These are phyloP conservation scores for Suhomyces xylopsoci DNA, from an alignment of 805 yeast species.

Conservation along the genomic window DNA sequence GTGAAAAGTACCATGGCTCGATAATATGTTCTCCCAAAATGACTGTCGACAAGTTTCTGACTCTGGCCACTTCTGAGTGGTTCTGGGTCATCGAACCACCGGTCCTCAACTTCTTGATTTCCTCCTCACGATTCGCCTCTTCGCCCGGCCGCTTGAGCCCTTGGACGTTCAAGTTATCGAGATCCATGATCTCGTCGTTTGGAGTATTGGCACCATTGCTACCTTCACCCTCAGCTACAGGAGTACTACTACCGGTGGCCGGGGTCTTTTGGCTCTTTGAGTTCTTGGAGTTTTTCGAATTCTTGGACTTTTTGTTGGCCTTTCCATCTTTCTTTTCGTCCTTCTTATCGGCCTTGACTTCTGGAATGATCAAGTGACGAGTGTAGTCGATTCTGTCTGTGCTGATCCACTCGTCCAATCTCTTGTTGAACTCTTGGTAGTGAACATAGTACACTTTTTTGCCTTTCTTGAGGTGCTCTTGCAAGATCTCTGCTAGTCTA, in stretches of 20 bases:
- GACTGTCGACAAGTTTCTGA: constrained; percentile 74
- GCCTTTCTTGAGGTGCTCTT: constrained; percentile 70
- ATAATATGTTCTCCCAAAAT: constrained; percentile 87
- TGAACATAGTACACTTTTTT: constrained; percentile 86
- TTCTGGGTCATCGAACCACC: constrained; percentile 97
- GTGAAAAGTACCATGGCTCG: constrained; percentile 99
- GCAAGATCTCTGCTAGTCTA: constrained; percentile 81
- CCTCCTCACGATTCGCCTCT: constrained; percentile 82
- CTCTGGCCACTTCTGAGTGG: constrained; percentile 82
- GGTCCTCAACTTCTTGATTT: constrained; percentile 85
- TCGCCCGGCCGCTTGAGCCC: constrained; percentile 67
- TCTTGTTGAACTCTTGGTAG: constrained; percentile 89
- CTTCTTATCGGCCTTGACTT: constrained; percentile 49
- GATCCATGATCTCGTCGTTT: constrained; percentile 70
- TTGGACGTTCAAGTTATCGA: constrained; percentile 82
- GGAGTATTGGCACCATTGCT: constrained; percentile 22
- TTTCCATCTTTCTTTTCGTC: constrained; percentile 39
- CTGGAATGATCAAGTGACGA: constrained; percentile 71
- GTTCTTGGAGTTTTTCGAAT: constrained; percentile 16
- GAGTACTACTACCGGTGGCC: constrained; percentile 15
- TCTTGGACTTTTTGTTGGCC: constrained; percentile 26
- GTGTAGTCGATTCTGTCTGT: constrained; percentile 67
- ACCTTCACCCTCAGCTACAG: constrained; percentile 24
- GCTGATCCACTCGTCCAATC: constrained; percentile 93
- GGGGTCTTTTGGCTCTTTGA: constrained; percentile 15